A percentile compares a stretch with the other conserved stretches of the same genome.
Evolutionary conservation across 495 filamentous ascomycete genomes (phyloP).

Genomic region (Lasiosphaeria miniovina): DNA sequence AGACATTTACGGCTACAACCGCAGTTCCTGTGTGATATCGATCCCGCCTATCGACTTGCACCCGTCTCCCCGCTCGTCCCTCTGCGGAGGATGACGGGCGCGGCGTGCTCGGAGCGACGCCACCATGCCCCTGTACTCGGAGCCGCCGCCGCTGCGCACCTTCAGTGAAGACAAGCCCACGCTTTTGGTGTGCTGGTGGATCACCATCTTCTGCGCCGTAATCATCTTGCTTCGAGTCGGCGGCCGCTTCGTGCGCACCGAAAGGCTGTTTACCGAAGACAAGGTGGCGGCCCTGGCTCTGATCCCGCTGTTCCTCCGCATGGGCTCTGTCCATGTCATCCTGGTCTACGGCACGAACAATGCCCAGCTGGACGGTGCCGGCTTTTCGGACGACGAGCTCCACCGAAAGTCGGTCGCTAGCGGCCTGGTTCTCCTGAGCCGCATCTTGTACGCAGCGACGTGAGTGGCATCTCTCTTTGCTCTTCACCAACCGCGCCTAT

Average conservation of each 20-base stretch:
- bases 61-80: constrained; percentile 48
- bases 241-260: constrained; percentile 77
- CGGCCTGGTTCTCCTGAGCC: constrained; percentile 59
- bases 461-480: constrained; percentile 38
- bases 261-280: constrained; percentile 82
- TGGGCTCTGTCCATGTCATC: constrained; percentile 83
- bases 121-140: constrained; percentile 54
- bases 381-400: constrained; percentile 46
- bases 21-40: background rate
- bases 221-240: constrained; percentile 74
- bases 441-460: constrained; percentile 69
- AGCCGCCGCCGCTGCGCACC: constrained; percentile 56
- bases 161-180: constrained; percentile 66
- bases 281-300: constrained; percentile 77
- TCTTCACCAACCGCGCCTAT: background rate
- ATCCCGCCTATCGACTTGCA: constrained; percentile 1
- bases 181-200: constrained; percentile 92
- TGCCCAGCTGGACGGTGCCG: constrained; percentile 40
- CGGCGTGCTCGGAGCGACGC: constrained; percentile 28
- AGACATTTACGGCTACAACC: background rate
- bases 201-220: constrained; percentile 72
- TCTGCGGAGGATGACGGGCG: constrained; percentile 61
- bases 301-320: constrained; percentile 75
- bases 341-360: constrained; percentile 90
- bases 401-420: constrained; percentile 57